Percentiles rank a stretch among this genome's conserved stretches.
phyloP scores from a whole-genome alignment of 2,329 filamentous ascomycete genomes.

The Venturia aucupariae region DNA sequence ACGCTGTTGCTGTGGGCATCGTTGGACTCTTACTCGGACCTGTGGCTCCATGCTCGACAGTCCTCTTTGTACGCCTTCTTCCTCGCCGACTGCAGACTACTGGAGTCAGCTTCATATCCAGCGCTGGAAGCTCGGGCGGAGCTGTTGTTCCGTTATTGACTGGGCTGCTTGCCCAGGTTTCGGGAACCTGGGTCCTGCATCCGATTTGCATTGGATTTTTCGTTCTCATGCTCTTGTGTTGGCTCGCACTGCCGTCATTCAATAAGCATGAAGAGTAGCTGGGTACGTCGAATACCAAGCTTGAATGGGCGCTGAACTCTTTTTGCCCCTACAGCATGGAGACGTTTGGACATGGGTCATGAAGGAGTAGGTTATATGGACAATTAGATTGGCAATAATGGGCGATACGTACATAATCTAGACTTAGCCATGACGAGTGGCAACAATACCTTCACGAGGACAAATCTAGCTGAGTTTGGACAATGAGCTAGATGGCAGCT shows the following conservation, averaged over 20 bases:
- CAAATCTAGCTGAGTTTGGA: too few relatives aligned
- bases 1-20: conserved; percentile 43
- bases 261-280: conserved; percentile 51
- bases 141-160: conserved; percentile 59
- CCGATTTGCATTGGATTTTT: conserved; percentile 61
- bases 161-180: conserved; percentile 52
- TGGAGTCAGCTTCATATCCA: conserved; percentile 57
- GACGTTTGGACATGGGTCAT: too few relatives aligned
- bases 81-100: conserved; percentile 51
- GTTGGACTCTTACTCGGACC: conserved; percentile 70
- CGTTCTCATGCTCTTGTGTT: conserved; percentile 54
- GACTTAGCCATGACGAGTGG: too few relatives aligned
- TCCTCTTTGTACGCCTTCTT: conserved; percentile 54
- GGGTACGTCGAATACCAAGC: neutral
- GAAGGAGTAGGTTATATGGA: too few relatives aligned
- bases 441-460: too few relatives aligned
- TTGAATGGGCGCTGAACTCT: too few relatives aligned
- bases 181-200: conserved; percentile 53
- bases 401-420: too few relatives aligned
- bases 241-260: conserved; percentile 49
- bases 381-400: too few relatives aligned
- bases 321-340: too few relatives aligned
- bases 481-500: too few relatives aligned
- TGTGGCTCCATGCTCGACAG: conserved; percentile 64
- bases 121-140: conserved; percentile 60